phyloP scores from a whole-genome alignment of 2,329 filamentous ascomycete species.

The Cordyceps militaris region DNA sequence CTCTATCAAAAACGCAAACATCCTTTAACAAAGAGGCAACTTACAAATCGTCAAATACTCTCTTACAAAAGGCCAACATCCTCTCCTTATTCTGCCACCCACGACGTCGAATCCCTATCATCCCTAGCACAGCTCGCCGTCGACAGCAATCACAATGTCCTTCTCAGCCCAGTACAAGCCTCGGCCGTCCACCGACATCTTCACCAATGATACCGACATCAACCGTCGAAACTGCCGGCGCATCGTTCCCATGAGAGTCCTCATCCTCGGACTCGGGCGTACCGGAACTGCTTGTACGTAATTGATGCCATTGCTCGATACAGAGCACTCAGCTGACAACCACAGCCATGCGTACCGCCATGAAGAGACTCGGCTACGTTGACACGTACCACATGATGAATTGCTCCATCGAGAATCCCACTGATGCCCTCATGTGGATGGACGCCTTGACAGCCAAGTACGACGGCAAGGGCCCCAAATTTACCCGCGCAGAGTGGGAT shows the following conservation, averaged over 20 bases:
- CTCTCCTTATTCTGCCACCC: neutral
- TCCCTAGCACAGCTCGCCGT: neutral
- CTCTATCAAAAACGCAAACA: no score
- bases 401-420: slow-evolving; percentile 52
- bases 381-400: slow-evolving; percentile 72
- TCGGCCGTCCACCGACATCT: slow-evolving; percentile 48
- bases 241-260: slow-evolving; percentile 64
- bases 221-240: slow-evolving; percentile 59
- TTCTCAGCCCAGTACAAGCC: slow-evolving; percentile 24
- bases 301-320: neutral
- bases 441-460: slow-evolving; percentile 55
- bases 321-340: neutral
- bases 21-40: no score
- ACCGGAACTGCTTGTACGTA: slow-evolving; percentile 63
- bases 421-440: slow-evolving; percentile 61
- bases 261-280: slow-evolving; percentile 61
- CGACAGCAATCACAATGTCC: slow-evolving; percentile 18
- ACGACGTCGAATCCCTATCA: neutral
- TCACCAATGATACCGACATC: slow-evolving; percentile 61
- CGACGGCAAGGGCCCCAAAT: slow-evolving; percentile 31
- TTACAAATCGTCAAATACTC: no score
- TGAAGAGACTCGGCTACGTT: slow-evolving; percentile 58
- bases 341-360: slow-evolving; percentile 55
- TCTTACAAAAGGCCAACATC: neutral
- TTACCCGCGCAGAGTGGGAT: slow-evolving; percentile 62